A percentile compares a stretch with the other conserved stretches of the same genome.
Conservation (phyloP, 2,329 filamentous ascomycete species). For the Sclerotinia subarctica region DNA sequence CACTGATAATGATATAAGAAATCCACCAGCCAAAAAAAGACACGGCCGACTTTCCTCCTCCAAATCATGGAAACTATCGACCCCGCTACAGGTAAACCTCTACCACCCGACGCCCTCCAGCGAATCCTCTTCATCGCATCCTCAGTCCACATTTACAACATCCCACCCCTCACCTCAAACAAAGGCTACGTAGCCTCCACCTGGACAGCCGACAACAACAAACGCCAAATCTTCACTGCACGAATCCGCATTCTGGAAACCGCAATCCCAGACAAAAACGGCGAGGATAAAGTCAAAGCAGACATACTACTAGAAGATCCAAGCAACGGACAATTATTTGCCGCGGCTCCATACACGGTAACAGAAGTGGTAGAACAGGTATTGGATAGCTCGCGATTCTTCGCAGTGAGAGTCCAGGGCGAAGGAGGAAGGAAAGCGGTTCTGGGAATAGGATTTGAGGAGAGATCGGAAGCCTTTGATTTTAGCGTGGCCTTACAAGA, state of each 20-base stretch:
- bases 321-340: conserved; percentile 70
- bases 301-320: conserved; percentile 79
- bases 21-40: not conserved
- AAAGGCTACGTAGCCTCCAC: conserved; percentile 74
- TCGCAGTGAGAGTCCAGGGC: conserved; percentile 76
- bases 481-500: conserved; percentile 79
- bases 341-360: conserved; percentile 73
- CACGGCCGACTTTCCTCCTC: not conserved
- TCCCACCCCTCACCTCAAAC: conserved; percentile 73
- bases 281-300: conserved; percentile 59
- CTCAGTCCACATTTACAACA: conserved; percentile 80
- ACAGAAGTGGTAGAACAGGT: conserved; percentile 69
- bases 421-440: conserved; percentile 72
- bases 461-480: conserved; percentile 81
- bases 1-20: not conserved
- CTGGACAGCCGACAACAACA: conserved; percentile 70
- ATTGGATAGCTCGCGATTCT: conserved; percentile 78
- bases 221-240: conserved; percentile 79
- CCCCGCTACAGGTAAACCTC: conserved; percentile 64
- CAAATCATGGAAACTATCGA: conserved; percentile 49
- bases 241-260: conserved; percentile 78
- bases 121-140: conserved; percentile 75
- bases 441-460: conserved; percentile 83
- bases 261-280: conserved; percentile 47
- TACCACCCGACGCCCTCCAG: conserved; percentile 76